Percentiles rank a stretch among this genome's conserved stretches.
Conservation (phyloP, 169 alveolate species). For the Cryptosporidium parvum region DNA sequence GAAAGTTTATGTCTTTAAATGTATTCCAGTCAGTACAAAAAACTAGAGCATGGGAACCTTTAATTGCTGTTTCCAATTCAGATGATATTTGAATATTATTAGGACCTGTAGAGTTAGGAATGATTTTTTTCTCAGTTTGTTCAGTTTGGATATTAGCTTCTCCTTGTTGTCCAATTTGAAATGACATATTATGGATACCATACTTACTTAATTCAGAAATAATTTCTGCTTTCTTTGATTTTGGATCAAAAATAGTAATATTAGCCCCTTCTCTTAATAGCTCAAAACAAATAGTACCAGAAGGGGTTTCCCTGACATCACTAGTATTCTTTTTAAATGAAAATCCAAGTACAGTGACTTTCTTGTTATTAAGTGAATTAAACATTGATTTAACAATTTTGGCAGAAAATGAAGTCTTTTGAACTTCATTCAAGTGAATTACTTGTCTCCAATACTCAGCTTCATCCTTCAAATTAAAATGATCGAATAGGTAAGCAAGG, state of each 20-base stretch:
- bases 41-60: constrained; percentile 85
- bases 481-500: constrained; percentile 85
- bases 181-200: constrained; percentile 48
- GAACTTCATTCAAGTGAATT: constrained; percentile 83
- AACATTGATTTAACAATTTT: constrained; percentile 78
- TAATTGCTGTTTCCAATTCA: constrained; percentile 80
- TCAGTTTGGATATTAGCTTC: neutral
- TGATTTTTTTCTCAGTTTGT: neutral
- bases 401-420: constrained; percentile 81
- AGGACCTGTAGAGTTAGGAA: neutral
- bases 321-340: constrained; percentile 93
- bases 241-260: constrained; percentile 88
- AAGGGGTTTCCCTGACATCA: constrained; percentile 90
- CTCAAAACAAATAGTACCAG: constrained; percentile 80
- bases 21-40: constrained; percentile 93
- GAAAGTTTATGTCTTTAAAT: constrained; percentile 78
- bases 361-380: constrained; percentile 82
- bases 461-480: constrained; percentile 82
- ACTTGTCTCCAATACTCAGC: constrained; percentile 89
- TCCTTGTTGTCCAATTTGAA: constrained; percentile 36
- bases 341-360: constrained; percentile 88
- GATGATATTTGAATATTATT: constrained; percentile 5
- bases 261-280: constrained; percentile 85
- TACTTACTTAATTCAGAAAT: constrained; percentile 78
- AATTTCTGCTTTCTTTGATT: constrained; percentile 76